Evolutionary conservation across 345 rosid genomes (phyloP), one percentile per base, ranked within the genome.

Genomic region (Rhodamnia argentea): DNA sequence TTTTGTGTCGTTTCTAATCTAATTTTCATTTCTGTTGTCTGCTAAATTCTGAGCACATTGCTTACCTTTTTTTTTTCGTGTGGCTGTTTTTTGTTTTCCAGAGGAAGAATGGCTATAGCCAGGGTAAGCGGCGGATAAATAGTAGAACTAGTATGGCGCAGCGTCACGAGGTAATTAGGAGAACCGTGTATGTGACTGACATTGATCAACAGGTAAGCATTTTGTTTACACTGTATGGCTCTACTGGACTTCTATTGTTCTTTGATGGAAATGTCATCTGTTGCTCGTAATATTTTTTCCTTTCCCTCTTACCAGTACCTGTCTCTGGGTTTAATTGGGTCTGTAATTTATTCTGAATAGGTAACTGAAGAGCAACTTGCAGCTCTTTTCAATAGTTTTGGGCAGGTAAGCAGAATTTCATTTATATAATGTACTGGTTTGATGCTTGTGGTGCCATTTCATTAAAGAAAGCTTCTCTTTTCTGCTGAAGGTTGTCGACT

Each of bases 321-420:
- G 24, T 40, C 78, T 32, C 47, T 37, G 81, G 70, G 47, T 70
- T 70, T 70, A 40, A 55, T 20, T 11, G 26, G 27, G 44, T 55
- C 50, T 59, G 81, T 51, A 32, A 29, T 58, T 50, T 84, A 75
- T 87, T 56, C 84, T 74, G 23, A 84, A 60, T 75, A 94, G 99
- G 98, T 94, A 55, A 97, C 99, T 52, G 99, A 97, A 89, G 98
- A 95, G 92, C 96, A 94, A 87, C 96, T 97, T 87, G 99, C 99
- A 3, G 92, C 93, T 85, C 95, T 97, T 82, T 97, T 97, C 91
- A 90, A 91, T 76, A 88, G 89, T 42, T 96, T 94, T 84, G 99
- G 99, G 84, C 95, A 92, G 92, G 99, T 96, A 88, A 70, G 20
- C 54, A 2, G 59, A 70, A 82, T 53, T 86, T 87, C 56, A 87